These are phyloP conservation scores for Veloboletus limbatus DNA, from an alignment of 1,284 basidiomycete species.

Conservation along the genomic window DNA sequence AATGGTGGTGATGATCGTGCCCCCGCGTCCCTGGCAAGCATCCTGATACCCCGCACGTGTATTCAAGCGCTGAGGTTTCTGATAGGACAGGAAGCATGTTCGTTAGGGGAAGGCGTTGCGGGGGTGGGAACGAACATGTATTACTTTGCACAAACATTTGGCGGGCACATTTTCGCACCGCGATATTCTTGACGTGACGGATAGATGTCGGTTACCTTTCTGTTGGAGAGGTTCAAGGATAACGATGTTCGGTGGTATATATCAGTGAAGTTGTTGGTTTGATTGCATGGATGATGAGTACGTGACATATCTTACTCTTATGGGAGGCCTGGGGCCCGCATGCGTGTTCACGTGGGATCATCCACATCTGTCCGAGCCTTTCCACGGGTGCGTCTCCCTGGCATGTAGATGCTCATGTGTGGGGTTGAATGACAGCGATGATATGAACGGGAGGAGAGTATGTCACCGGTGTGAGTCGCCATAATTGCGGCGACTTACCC, in stretches of 20 bases:
- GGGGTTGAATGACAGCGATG: background rate
- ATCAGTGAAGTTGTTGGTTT: background rate
- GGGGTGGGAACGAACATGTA: constrained; percentile 21
- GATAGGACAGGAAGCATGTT: background rate
- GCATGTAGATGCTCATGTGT: background rate
- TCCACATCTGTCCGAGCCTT: background rate
- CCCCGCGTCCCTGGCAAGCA: constrained; percentile 1
- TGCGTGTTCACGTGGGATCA: background rate
- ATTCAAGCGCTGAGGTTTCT: background rate
- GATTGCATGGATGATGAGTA: constrained; percentile 2
- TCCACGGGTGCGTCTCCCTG: constrained; percentile 23
- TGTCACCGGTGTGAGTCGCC: background rate
- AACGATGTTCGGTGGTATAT: background rate
- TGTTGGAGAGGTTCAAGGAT: background rate
- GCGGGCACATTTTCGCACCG: background rate
- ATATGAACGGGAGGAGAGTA: background rate
- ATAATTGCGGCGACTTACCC: background rate
- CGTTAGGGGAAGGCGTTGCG: constrained; percentile 5
- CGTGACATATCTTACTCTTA: no score
- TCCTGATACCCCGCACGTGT: constrained; percentile 1
- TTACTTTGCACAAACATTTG: background rate
- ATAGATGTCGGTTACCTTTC: constrained; percentile 1
- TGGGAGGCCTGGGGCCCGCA: background rate
- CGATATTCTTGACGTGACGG: background rate
- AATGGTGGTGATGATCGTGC: background rate